Evolutionary conservation across 257 asterid genomes (phyloP).

Genomic region (Lavandula angustifolia): DNA sequence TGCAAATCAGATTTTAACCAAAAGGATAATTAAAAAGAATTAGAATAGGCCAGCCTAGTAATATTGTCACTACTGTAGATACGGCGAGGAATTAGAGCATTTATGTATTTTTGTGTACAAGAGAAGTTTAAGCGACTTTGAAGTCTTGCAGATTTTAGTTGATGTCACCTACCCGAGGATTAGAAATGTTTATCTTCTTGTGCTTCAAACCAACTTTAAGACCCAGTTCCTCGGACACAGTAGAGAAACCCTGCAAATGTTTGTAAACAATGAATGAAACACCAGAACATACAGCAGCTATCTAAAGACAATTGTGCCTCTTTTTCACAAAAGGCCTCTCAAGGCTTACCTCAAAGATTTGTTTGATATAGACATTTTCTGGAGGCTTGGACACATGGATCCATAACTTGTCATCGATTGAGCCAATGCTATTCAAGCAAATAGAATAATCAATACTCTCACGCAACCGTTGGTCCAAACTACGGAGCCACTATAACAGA

Average conservation of each 20-base stretch:
- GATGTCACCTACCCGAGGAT: conserved; percentile 75
- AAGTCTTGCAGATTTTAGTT: conserved; percentile 15
- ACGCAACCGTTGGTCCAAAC: conserved; percentile 85
- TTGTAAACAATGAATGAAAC: conserved; percentile 29
- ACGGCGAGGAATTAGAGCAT: conserved; percentile 2
- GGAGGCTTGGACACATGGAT: conserved; percentile 96
- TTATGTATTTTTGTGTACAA: conserved; percentile 1
- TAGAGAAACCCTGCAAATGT: conserved; percentile 73
- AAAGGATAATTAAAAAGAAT: conserved; percentile 5
- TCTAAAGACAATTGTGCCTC: conserved; percentile 2
- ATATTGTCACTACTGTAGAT: conserved; percentile 1
- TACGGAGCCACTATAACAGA: conserved; percentile 76
- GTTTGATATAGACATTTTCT: conserved; percentile 74
- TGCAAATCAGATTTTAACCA: not conserved
- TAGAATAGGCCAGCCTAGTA: not conserved
- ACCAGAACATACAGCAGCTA: conserved; percentile 17
- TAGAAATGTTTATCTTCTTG: conserved; percentile 95
- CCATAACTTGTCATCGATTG: conserved; percentile 57
- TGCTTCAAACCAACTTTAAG: conserved; percentile 84
- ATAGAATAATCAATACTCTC: conserved; percentile 91
- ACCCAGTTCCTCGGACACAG: conserved; percentile 78
- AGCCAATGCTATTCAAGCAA: conserved; percentile 94
- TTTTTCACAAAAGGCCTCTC: conserved; percentile 11
- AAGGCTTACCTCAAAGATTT: conserved; percentile 74
- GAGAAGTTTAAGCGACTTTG: conserved; percentile 3